These are phyloP conservation scores for Lumnitzera littorea DNA, from an alignment of 345 rosid species.

Conservation along the genomic window DNA sequence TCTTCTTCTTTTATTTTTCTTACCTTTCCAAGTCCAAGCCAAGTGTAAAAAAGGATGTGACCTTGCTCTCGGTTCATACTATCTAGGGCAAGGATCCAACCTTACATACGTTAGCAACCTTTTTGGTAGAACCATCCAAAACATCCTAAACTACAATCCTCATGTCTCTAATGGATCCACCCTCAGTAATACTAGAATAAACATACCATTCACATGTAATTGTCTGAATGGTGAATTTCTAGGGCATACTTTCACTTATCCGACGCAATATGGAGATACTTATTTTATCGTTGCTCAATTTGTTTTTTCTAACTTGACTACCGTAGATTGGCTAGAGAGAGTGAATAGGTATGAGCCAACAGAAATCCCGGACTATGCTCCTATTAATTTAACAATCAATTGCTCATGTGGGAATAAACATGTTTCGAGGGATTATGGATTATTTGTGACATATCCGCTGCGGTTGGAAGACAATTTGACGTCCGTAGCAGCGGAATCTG, in stretches of 20 bases:
- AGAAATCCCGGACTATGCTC: conserved; percentile 13
- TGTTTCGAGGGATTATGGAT: conserved; percentile 32
- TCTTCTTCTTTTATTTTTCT: not conserved
- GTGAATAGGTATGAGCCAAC: conserved; percentile 25
- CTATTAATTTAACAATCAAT: conserved; percentile 38
- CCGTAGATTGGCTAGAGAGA: conserved; percentile 30
- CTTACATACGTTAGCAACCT: conserved; percentile 35
- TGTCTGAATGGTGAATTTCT: conserved; percentile 42
- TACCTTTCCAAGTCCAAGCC: conserved; percentile 14
- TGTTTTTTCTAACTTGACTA: conserved; percentile 33
- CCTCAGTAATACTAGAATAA: conserved; percentile 17
- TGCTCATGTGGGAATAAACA: conserved; percentile 38
- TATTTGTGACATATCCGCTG: conserved; percentile 38
- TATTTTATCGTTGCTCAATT: conserved; percentile 17
- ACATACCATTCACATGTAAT: conserved; percentile 36
- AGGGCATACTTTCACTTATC: conserved; percentile 40
- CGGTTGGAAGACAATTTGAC: conserved; percentile 22
- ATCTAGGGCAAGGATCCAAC: conserved; percentile 25
- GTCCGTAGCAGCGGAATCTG: conserved; percentile 16
- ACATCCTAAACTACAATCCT: conserved; percentile 30
- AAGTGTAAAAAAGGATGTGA: conserved; percentile 32
- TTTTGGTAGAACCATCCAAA: conserved; percentile 11
- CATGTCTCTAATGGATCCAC: conserved; percentile 13
- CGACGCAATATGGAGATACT: conserved; percentile 20
- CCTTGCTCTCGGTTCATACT: conserved; percentile 38